These are phyloP conservation scores for Sechiopsis laciniata DNA, from an alignment of 306 rosid species.

Conservation along the genomic window DNA sequence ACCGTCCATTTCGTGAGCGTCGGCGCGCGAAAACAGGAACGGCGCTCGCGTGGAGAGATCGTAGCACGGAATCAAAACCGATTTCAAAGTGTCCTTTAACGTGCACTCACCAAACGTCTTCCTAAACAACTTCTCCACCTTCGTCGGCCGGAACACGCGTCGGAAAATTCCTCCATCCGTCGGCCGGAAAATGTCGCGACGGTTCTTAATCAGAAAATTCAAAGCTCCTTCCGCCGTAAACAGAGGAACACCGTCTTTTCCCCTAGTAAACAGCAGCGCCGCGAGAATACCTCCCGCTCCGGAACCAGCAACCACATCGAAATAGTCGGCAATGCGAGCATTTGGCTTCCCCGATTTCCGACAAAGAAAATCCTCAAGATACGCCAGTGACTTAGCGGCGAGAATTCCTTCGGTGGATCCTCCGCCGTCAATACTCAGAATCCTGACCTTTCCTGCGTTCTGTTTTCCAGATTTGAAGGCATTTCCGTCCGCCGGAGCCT, in stretches of 20 bases:
- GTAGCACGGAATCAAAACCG: slow-evolving; percentile 85
- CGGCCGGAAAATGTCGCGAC: slow-evolving; percentile 35
- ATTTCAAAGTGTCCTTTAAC: slow-evolving; percentile 70
- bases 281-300: slow-evolving; percentile 77
- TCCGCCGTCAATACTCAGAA: slow-evolving; percentile 74
- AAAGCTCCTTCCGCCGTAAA: slow-evolving; percentile 69
- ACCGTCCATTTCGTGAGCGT: slow-evolving; percentile 81
- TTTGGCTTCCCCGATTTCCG: slow-evolving; percentile 48
- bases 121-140: slow-evolving; percentile 49
- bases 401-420: slow-evolving; percentile 83
- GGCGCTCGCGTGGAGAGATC: slow-evolving; percentile 84
- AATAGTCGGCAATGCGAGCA: slow-evolving; percentile 51
- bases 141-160: slow-evolving; percentile 34
- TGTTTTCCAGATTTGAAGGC: slow-evolving; percentile 28
- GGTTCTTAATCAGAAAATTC: slow-evolving; percentile 49
- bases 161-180: slow-evolving; percentile 39
- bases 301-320: slow-evolving; percentile 84
- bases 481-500: neutral
- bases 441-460: slow-evolving; percentile 53
- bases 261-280: slow-evolving; percentile 66
- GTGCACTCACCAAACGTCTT: slow-evolving; percentile 66
- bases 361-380: slow-evolving; percentile 57
- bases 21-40: slow-evolving; percentile 91
- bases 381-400: slow-evolving; percentile 64
- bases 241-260: slow-evolving; percentile 48